phyloP scores from a whole-genome alignment of 805 yeast genomes.

The Candida insectorum region DNA sequence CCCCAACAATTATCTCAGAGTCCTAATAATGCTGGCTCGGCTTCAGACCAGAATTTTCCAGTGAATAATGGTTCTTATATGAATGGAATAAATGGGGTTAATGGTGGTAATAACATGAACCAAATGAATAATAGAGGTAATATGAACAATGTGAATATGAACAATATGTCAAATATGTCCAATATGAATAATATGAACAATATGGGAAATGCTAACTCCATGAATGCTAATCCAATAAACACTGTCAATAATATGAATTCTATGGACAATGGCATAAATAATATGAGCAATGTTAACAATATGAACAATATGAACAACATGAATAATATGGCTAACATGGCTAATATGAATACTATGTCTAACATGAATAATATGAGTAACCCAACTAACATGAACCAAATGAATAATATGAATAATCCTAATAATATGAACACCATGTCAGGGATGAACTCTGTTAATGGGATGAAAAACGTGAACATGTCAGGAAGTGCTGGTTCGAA shows the following conservation, averaged over 20 bases:
- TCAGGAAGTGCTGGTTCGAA: no score
- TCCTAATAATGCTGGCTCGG: no score
- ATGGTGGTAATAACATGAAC: no score
- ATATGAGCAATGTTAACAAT: background rate
- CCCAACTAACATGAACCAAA: conserved; percentile 3
- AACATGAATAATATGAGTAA: conserved; percentile 9
- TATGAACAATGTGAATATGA: conserved; percentile 4
- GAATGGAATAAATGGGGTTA: no score
- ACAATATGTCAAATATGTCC: conserved; percentile 1
- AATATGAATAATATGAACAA: conserved; percentile 7
- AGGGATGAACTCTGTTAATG: no score
- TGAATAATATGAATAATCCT: conserved; percentile 10
- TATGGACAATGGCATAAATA: conserved; percentile 5
- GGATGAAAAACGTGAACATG: conserved; percentile 4
- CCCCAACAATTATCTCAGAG: conserved; percentile 5
- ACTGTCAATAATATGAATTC: no score
- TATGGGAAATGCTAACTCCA: background rate
- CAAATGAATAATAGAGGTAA: conserved; percentile 1
- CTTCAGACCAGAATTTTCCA: conserved; percentile 4
- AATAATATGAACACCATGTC: conserved; percentile 1
- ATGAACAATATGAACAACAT: conserved; percentile 1
- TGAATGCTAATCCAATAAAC: background rate
- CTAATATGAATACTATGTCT: background rate
- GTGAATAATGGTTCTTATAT: no score
- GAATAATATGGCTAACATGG: background rate